phyloP scores from a whole-genome alignment of 768 basidiomycete genomes.

The Mycena metata region DNA sequence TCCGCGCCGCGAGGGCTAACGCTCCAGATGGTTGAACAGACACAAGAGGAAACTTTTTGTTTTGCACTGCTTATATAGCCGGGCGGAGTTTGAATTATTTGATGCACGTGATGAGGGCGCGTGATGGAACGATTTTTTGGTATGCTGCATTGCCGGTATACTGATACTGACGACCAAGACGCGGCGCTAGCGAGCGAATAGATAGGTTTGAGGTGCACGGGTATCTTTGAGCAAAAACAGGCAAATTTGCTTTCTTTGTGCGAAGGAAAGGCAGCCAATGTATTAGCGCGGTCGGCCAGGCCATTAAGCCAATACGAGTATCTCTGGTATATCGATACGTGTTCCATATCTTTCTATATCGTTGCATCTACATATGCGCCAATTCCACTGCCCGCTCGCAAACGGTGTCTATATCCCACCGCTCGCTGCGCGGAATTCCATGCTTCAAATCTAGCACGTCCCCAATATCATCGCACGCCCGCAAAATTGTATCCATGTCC shows the following conservation, averaged over 20 bases:
- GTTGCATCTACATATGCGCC: conserved; percentile 57
- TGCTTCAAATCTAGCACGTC: conserved; percentile 93
- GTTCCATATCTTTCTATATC: not conserved
- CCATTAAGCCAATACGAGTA: too few relatives aligned
- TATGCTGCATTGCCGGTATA: too few relatives aligned
- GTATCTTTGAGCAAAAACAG: too few relatives aligned
- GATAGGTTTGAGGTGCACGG: too few relatives aligned
- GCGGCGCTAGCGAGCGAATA: too few relatives aligned
- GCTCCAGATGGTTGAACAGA: conserved; percentile 32
- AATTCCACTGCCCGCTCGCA: conserved; percentile 80
- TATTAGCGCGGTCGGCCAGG: too few relatives aligned
- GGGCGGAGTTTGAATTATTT: conserved; percentile 20
- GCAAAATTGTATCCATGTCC: conserved; percentile 88
- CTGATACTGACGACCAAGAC: too few relatives aligned
- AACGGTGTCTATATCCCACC: conserved; percentile 87
- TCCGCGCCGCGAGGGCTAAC: conserved; percentile 30
- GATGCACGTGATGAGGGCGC: too few relatives aligned
- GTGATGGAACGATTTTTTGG: too few relatives aligned
- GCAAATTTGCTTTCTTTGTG: too few relatives aligned
- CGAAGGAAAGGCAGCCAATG: too few relatives aligned
- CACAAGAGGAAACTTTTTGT: conserved; percentile 11
- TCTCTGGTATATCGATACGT: not conserved
- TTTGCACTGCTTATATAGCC: conserved; percentile 1
- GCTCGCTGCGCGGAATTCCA: conserved; percentile 63
- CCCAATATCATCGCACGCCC: conserved; percentile 93